Conservation (phyloP, 345 rosid species). For the Gossypium anomalum region DNA sequence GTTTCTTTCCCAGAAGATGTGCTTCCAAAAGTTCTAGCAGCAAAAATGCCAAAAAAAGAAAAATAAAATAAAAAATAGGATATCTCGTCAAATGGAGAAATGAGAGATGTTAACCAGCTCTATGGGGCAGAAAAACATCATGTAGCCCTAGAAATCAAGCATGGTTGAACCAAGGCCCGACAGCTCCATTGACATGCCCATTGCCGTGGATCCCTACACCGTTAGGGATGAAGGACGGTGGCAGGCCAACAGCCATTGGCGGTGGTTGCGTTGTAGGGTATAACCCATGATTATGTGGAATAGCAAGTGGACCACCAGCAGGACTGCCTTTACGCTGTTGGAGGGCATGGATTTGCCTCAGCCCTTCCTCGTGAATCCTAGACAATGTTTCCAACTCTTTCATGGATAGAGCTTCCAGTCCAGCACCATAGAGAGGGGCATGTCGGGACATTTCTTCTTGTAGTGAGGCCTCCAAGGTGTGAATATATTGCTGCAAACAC, state of each 20-base stretch:
- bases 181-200: conserved; percentile 70
- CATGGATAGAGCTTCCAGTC: conserved; percentile 82
- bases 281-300: conserved; percentile 59
- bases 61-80: conserved; percentile 23
- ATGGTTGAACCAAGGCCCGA: conserved; percentile 88
- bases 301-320: conserved; percentile 54
- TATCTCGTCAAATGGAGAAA: conserved; percentile 22
- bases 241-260: conserved; percentile 63
- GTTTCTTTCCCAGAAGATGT: conserved; percentile 16
- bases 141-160: conserved; percentile 16
- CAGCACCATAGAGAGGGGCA: conserved; percentile 95
- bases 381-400: conserved; percentile 84
- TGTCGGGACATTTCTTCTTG: conserved; percentile 17
- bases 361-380: conserved; percentile 91
- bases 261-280: conserved; percentile 66
- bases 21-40: conserved; percentile 35
- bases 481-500: conserved; percentile 47
- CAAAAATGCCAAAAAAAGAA: conserved; percentile 28
- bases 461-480: neutral
- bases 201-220: conserved; percentile 77
- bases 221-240: conserved; percentile 60
- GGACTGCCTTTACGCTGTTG: conserved; percentile 79
- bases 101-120: conserved; percentile 20
- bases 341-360: conserved; percentile 71
- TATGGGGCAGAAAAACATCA: neutral